phyloP scores from a whole-genome alignment of 495 filamentous ascomycete species.

The Rusavskia elegans region DNA sequence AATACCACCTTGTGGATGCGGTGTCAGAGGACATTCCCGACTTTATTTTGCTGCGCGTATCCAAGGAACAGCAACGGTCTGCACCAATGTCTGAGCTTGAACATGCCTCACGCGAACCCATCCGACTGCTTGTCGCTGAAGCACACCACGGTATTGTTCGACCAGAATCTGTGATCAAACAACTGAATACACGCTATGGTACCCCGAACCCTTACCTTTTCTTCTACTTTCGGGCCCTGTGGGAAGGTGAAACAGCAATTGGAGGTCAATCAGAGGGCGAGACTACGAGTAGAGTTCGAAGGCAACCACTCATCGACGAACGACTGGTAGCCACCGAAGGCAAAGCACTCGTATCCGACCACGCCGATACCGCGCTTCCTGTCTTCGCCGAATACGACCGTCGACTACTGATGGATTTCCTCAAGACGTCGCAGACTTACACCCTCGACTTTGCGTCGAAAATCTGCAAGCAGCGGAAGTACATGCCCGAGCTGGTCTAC shows the following conservation, averaged over 20 bases:
- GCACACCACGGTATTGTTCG: conserved; percentile 74
- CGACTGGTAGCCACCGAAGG: conserved; percentile 38
- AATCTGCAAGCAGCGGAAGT: conserved; percentile 64
- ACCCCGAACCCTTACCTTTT: conserved; percentile 43
- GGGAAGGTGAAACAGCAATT: conserved; percentile 45
- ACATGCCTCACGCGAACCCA: conserved; percentile 60
- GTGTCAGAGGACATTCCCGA: conserved; percentile 78
- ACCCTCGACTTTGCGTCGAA: conserved; percentile 58
- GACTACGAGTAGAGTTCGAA: conserved; percentile 19
- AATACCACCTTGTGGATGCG: conserved; percentile 70
- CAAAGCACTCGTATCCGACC: conserved; percentile 63
- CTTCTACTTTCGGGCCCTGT: conserved; percentile 76
- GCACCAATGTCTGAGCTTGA: conserved; percentile 59
- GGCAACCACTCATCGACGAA: neutral
- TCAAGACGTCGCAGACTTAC: conserved; percentile 72
- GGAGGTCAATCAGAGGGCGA: neutral
- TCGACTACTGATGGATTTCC: conserved; percentile 63
- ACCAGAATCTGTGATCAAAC: conserved; percentile 58
- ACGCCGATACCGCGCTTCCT: conserved; percentile 69
- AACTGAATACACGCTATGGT: conserved; percentile 35
- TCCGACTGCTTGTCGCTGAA: conserved; percentile 76
- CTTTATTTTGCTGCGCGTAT: conserved; percentile 74
- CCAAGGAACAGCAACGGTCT: conserved; percentile 48
- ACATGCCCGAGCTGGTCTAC: conserved; percentile 81
- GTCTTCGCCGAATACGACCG: conserved; percentile 78